Evolutionary conservation across 176 grass and related monocot species (phyloP).

Genomic region (Oryza rufipogon): DNA sequence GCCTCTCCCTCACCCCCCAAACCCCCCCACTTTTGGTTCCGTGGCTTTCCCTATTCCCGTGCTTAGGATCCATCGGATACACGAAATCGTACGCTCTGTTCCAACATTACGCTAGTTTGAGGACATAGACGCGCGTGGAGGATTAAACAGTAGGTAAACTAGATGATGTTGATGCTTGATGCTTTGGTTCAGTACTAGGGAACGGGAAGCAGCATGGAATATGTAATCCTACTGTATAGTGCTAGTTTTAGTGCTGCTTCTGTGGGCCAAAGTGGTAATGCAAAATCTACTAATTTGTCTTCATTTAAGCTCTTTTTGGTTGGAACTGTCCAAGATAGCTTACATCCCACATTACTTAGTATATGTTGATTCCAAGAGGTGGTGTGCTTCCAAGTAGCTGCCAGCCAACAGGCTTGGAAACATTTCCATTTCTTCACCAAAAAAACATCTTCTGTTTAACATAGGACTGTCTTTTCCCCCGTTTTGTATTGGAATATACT

Average conservation of each 20-base stretch:
- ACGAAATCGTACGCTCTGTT: background rate
- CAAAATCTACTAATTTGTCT: background rate
- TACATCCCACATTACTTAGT: background rate
- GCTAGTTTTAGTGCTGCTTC: constrained; percentile 9
- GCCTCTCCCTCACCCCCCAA: background rate
- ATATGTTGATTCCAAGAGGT: background rate
- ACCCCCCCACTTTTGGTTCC: constrained; percentile 8
- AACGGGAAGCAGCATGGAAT: background rate
- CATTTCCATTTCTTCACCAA: constrained; percentile 19
- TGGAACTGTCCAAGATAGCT: constrained; percentile 16
- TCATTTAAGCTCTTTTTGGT: constrained; percentile 18
- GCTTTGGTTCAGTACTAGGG: background rate
- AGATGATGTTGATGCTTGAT: background rate
- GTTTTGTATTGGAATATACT: background rate
- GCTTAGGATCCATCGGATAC: constrained; percentile 13
- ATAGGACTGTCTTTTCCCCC: background rate
- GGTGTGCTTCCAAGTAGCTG: background rate
- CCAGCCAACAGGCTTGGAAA: background rate
- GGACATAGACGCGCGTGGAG: background rate
- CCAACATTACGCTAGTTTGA: background rate
- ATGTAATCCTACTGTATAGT: background rate
- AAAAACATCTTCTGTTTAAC: background rate
- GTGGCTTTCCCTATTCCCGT: constrained; percentile 18
- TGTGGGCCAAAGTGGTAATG: background rate
- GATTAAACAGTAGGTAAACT: background rate